These are phyloP conservation scores for Colletotrichum gloeosporioides DNA, from an alignment of 2,329 filamentous ascomycete species.

Conservation along the genomic window DNA sequence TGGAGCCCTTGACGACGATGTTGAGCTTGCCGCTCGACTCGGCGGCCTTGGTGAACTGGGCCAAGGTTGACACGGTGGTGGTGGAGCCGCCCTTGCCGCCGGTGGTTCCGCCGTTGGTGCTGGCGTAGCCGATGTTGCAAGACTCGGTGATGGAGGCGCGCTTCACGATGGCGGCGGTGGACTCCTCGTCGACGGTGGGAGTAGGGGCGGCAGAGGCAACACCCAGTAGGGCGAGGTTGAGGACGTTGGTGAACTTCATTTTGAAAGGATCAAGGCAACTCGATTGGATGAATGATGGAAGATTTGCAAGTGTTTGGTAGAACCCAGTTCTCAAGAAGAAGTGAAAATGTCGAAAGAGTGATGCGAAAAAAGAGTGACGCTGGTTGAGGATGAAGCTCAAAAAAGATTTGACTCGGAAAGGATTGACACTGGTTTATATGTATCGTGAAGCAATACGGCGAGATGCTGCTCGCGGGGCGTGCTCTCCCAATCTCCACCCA, in stretches of 20 bases:
- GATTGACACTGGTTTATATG: neutral
- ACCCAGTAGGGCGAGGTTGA: constrained; percentile 31
- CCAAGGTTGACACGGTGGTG: constrained; percentile 52
- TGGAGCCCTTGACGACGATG: constrained; percentile 45
- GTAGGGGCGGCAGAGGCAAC: constrained; percentile 34
- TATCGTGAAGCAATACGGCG: neutral
- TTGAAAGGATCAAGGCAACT: neutral
- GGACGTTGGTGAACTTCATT: constrained; percentile 37
- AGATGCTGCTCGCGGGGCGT: neutral
- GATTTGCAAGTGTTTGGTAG: neutral
- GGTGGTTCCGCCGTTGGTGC: constrained; percentile 48
- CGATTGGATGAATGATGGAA: neutral
- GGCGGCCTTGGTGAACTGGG: constrained; percentile 51
- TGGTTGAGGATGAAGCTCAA: neutral
- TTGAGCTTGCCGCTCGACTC: constrained; percentile 47
- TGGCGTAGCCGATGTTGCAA: constrained; percentile 39
- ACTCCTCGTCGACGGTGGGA: constrained; percentile 30
- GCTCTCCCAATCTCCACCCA: neutral
- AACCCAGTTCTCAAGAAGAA: constrained; percentile 5
- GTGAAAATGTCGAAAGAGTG: neutral
- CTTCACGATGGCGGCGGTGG: constrained; percentile 34
- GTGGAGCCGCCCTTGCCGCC: constrained; percentile 56
- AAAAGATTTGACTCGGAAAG: neutral
- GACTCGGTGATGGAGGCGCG: constrained; percentile 40
- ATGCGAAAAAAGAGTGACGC: neutral